Conservation (phyloP, 2,329 filamentous ascomycete species). For the Cercospora citrullina region DNA sequence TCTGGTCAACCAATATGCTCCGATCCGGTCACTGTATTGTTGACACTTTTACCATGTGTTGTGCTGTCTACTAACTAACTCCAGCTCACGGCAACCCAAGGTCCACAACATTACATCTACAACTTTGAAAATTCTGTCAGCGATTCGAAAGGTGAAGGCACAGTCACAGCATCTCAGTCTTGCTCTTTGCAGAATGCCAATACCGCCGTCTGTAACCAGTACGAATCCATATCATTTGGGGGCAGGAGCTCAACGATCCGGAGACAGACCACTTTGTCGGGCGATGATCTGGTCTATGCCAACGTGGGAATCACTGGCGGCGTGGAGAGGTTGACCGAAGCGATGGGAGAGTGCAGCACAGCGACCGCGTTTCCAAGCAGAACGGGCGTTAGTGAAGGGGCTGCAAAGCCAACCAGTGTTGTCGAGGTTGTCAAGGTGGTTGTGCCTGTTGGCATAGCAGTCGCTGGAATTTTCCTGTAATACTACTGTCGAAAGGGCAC, state of each 20-base stretch:
- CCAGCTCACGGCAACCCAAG: constrained; percentile 21
- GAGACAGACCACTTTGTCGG: constrained; percentile 7
- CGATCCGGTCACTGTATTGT: not conserved
- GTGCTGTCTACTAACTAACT: not conserved
- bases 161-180: constrained; percentile 6
- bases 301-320: constrained; percentile 25
- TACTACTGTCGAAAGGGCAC: not conserved
- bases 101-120: constrained; percentile 15
- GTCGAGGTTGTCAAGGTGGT: constrained; percentile 23
- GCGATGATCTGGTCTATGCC: constrained; percentile 12
- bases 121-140: constrained; percentile 11
- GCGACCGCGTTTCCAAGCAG: constrained; percentile 7
- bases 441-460: constrained; percentile 19
- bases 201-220: constrained; percentile 8
- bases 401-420: constrained; percentile 17
- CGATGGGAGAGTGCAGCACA: constrained; percentile 9
- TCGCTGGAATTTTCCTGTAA: constrained; percentile 13
- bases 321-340: constrained; percentile 18
- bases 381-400: constrained; percentile 6
- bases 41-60: not conserved
- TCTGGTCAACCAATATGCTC: constrained; percentile 10
- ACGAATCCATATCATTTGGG: constrained; percentile 11
- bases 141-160: constrained; percentile 3
- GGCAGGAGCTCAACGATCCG: constrained; percentile 7
- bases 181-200: constrained; percentile 13